phyloP scores from a whole-genome alignment of 352 stramenopile species.

The Pythium plurisporium region DNA sequence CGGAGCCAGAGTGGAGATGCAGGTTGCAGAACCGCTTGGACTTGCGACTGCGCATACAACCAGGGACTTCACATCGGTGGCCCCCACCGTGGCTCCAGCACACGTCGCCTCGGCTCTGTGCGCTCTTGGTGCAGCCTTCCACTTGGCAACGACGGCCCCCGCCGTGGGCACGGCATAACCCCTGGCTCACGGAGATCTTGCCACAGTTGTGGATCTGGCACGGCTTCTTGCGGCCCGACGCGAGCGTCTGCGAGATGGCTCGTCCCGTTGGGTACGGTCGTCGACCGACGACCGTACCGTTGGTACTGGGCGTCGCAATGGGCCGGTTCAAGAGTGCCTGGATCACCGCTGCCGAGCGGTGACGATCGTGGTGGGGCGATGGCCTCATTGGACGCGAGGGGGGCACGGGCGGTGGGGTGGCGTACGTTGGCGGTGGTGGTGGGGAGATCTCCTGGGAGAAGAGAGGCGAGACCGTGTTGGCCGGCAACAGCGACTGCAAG shows the following conservation, averaged over 20 bases:
- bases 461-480: background rate
- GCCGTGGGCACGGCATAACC: constrained; percentile 54
- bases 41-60: constrained; percentile 58
- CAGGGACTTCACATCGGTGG: constrained; percentile 54
- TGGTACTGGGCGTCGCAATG: constrained; percentile 3
- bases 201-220: constrained; percentile 49
- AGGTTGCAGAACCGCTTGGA: constrained; percentile 59
- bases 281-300: too few species aligned
- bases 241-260: background rate
- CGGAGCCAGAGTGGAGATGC: constrained; percentile 33
- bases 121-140: constrained; percentile 40
- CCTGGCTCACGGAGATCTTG: constrained; percentile 59
- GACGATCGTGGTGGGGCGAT: background rate
- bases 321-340: background rate
- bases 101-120: constrained; percentile 53
- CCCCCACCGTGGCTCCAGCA: constrained; percentile 65
- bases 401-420: background rate
- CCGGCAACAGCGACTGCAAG: background rate
- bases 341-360: background rate
- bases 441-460: background rate
- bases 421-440: background rate
- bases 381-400: too few species aligned
- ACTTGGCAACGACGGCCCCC: constrained; percentile 54
- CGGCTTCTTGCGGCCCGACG: constrained; percentile 40
- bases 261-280: too few species aligned